These are phyloP conservation scores for Drechslera avenae DNA, from an alignment of 2,329 filamentous ascomycete species.

Conservation along the genomic window DNA sequence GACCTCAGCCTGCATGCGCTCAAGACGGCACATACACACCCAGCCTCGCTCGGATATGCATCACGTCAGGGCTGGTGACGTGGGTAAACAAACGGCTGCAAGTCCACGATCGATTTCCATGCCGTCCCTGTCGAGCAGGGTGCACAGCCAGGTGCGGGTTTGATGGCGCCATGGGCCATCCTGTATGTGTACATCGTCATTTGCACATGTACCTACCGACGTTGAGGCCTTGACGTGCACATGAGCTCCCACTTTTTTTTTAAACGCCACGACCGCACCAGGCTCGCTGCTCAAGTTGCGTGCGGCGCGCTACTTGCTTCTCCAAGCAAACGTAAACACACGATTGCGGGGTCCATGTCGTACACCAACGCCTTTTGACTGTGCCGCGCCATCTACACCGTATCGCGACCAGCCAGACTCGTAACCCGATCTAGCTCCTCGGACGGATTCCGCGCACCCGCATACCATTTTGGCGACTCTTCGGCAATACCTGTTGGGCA, in stretches of 20 bases:
- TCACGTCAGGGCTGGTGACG: slow-evolving; percentile 17
- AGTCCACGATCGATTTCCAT: neutral
- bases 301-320: slow-evolving; percentile 25
- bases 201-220: slow-evolving; percentile 5
- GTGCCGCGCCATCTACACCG: slow-evolving; percentile 8
- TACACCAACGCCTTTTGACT: slow-evolving; percentile 21
- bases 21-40: neutral
- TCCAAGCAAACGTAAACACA: slow-evolving; percentile 14
- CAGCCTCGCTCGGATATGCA: slow-evolving; percentile 12
- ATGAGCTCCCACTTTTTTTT: slow-evolving; percentile 38
- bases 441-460: slow-evolving; percentile 3
- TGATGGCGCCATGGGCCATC: neutral
- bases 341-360: slow-evolving; percentile 36
- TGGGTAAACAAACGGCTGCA: neutral
- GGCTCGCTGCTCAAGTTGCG: slow-evolving; percentile 1
- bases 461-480: slow-evolving; percentile 21
- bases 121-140: slow-evolving; percentile 18
- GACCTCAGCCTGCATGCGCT: neutral
- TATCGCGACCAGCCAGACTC: neutral
- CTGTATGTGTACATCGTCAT: slow-evolving; percentile 36
- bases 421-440: neutral
- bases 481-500: slow-evolving; percentile 24
- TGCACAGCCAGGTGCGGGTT: neutral
- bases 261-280: slow-evolving; percentile 28
- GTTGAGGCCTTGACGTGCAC: slow-evolving; percentile 22